These are phyloP conservation scores for Aspergillus felis DNA, from an alignment of 2,329 filamentous ascomycete genomes.

Conservation along the genomic window DNA sequence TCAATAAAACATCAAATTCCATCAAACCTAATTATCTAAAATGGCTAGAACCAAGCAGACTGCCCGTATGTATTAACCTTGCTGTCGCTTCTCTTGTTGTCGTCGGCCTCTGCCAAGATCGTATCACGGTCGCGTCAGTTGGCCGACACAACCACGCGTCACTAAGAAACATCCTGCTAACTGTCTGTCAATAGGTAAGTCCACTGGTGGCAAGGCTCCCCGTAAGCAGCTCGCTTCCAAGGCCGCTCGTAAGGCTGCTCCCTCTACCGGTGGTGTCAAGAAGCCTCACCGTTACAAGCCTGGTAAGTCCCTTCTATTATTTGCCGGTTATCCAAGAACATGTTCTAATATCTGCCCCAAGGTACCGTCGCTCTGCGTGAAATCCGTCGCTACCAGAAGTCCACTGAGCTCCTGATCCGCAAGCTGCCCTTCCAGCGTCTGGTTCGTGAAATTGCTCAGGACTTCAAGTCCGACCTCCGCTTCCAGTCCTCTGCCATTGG, in stretches of 20 bases:
- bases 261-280: conserved; percentile 95
- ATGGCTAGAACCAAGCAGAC: conserved; percentile 54
- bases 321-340: neutral
- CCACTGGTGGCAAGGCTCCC: conserved; percentile 68
- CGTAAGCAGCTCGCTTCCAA: conserved; percentile 99
- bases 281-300: conserved; percentile 90
- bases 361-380: conserved; percentile 95
- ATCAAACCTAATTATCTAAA: conserved; percentile 29
- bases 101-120: neutral
- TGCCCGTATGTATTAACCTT: conserved; percentile 44
- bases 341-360: conserved; percentile 27
- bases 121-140: conserved; percentile 17
- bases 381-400: conserved; percentile 98
- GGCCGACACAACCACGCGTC: conserved; percentile 9
- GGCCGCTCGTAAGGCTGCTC: conserved; percentile 96
- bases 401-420: conserved; percentile 90
- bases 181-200: conserved; percentile 57
- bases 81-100: conserved; percentile 17
- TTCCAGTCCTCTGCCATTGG: conserved; percentile 99
- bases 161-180: conserved; percentile 18
- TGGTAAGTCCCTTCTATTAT: conserved; percentile 45
- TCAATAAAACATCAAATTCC: conserved; percentile 25
- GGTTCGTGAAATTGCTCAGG: conserved; percentile 93
- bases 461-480: conserved; percentile 91
- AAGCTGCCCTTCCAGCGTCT: conserved; percentile 98